Conservation (phyloP, 2,329 filamentous ascomycete genomes). For the Aspergillus sp. region DNA sequence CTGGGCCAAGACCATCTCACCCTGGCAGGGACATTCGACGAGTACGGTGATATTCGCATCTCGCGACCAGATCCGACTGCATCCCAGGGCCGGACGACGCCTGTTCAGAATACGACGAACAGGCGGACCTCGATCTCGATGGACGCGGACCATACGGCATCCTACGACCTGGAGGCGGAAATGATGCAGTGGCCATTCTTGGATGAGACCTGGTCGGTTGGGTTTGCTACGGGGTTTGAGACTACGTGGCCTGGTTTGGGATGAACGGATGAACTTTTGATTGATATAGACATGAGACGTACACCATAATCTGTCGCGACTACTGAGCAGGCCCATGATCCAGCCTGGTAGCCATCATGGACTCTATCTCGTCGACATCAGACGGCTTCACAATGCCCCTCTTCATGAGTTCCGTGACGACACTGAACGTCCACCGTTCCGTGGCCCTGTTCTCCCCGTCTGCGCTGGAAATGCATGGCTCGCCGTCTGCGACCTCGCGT, state of each 20-base stretch:
- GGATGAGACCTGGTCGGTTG: conserved; percentile 36
- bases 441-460: neutral
- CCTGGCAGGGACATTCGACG: conserved; percentile 34
- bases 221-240: conserved; percentile 34
- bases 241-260: conserved; percentile 27
- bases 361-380: neutral
- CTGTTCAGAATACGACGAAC: neutral
- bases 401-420: neutral
- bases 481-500: neutral
- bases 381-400: neutral
- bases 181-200: conserved; percentile 42
- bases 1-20: conserved; percentile 27
- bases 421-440: neutral
- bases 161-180: conserved; percentile 33
- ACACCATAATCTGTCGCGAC: too few relatives aligned
- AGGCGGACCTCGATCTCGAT: conserved; percentile 12
- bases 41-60: conserved; percentile 37
- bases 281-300: too few relatives aligned
- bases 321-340: neutral
- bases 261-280: neutral
- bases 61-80: conserved; percentile 25
- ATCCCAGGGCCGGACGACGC: neutral
- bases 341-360: neutral
- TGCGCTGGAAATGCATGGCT: neutral
- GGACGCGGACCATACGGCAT: neutral